Evolutionary conservation across 1,284 basidiomycete genomes (phyloP).

Genomic region (Acaromyces ingoldii): DNA sequence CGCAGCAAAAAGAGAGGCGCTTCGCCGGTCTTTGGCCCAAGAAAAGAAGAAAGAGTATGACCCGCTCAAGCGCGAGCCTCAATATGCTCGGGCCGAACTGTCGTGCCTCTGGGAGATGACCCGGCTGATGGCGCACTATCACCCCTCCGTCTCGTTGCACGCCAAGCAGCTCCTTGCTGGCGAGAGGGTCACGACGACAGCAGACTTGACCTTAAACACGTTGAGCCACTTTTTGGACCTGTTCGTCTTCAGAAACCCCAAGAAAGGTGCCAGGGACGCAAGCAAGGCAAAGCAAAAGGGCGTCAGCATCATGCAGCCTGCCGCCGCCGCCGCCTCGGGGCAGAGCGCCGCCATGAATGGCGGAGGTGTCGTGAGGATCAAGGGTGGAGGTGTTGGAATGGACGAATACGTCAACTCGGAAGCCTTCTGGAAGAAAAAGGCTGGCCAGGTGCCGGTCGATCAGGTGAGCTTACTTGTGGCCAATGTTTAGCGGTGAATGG

Average conservation of each 20-base stretch:
- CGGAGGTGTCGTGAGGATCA: constrained; percentile 61
- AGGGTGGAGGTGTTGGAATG: constrained; percentile 58
- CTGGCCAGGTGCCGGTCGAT: constrained; percentile 76
- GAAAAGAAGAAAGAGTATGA: constrained; percentile 53
- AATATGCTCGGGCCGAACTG: constrained; percentile 74
- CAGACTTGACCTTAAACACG: constrained; percentile 87
- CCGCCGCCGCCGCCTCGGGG: constrained; percentile 55
- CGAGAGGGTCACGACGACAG: constrained; percentile 65
- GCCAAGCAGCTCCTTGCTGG: constrained; percentile 73
- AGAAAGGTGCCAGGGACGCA: too few relatives aligned
- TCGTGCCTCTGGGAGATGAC: constrained; percentile 54
- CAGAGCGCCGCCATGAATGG: constrained; percentile 55
- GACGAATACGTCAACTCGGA: constrained; percentile 68
- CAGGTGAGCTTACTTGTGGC: constrained; percentile 58
- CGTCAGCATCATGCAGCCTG: constrained; percentile 80
- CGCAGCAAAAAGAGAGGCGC: too few relatives aligned
- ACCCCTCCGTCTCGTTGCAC: constrained; percentile 83
- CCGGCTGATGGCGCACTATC: constrained; percentile 74
- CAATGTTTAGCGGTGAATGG: constrained; percentile 58
- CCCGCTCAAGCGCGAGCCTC: constrained; percentile 74
- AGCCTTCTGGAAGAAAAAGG: constrained; percentile 69
- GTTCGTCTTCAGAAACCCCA: constrained; percentile 92
- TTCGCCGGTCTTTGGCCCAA: constrained; percentile 75
- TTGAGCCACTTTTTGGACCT: constrained; percentile 84
- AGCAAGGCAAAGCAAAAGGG: constrained; percentile 68